Percentiles rank a stretch among this genome's conserved stretches.
phyloP scores from a whole-genome alignment of 768 basidiomycete species.

The Boletus reticulatus region DNA sequence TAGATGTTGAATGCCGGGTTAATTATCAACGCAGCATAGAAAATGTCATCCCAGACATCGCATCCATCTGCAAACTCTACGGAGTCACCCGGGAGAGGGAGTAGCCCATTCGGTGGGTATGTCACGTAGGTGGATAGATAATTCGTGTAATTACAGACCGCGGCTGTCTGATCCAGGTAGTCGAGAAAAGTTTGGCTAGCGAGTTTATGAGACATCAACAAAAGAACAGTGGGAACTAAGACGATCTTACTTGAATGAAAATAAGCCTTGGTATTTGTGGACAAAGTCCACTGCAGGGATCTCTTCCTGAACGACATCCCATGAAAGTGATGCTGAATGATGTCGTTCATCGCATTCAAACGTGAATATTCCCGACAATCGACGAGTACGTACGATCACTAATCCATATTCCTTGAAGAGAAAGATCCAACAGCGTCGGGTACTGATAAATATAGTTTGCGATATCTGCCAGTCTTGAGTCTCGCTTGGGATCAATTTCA shows the following conservation, averaged over 20 bases:
- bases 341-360: background rate
- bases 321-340: conserved; percentile 53
- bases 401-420: conserved; percentile 71
- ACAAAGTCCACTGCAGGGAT: conserved; percentile 76
- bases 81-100: conserved; percentile 67
- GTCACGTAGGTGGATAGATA: conserved; percentile 63
- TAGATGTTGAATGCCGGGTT: conserved; percentile 81
- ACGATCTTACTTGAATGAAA: conserved; percentile 62
- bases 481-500: background rate
- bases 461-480: conserved; percentile 46
- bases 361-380: background rate
- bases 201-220: background rate
- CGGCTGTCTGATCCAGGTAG: conserved; percentile 52
- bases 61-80: conserved; percentile 48
- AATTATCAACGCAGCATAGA: conserved; percentile 56
- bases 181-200: conserved; percentile 62
- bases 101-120: conserved; percentile 62
- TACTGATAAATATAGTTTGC: conserved; percentile 72
- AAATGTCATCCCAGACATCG: conserved; percentile 66
- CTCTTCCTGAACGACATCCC: conserved; percentile 62
- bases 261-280: conserved; percentile 66
- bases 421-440: conserved; percentile 48
- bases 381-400: conserved; percentile 53
- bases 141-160: conserved; percentile 56
- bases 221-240: background rate